Base-by-base conservation (phyloP, 2,329 filamentous ascomycete genomes). In the Claviceps sp. region DNA sequence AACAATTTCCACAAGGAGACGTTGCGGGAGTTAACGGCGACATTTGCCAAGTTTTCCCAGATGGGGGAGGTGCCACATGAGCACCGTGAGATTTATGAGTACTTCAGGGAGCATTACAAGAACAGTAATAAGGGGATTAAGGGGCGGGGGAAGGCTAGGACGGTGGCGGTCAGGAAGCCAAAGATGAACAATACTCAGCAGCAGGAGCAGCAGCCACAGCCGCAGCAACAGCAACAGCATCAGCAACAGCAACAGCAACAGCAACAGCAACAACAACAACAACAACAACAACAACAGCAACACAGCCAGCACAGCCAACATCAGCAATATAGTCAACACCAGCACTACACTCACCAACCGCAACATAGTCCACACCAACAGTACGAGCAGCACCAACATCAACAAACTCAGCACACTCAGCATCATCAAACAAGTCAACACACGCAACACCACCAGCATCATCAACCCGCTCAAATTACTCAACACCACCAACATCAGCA, bases 71-170 rank as follows among this genome's bases (percentile, higher is more conserved):
- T 90, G n/a, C 72, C 77, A 0, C 75, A 82, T 40, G 67, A 70
- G 5, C 88, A 96, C 61, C 82, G 79, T 55, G 84, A 89, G 54
- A 73, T 96, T 49, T 89, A 86, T 73, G 79, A 85, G 59, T 95
- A 95, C 70, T 93, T 97, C 63, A 78, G 83, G 4, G 77, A 77
- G 0, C 75, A 95, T n/a, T 96, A 95, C 76, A 95, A 95, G 73
- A 94, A 97, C 70, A 90, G 86, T 70, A 97, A 97, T 77, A 95
- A 95, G 68, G 93, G 93, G 1, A 96, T 97, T 73, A 97, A 96
- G 69, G 93, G 93, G 11, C 82, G 93, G 46, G 93, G 93, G 44
- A 93, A 91, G 64, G 87, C 90, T 59, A 77, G 88, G 52, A 82
- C 81, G 53, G 84, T 89, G 51, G 62, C 62, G 8, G 62, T 61